Evolutionary conservation across 441 rosid species (phyloP).

Genomic region (Bocquillonia castaneifolia): DNA sequence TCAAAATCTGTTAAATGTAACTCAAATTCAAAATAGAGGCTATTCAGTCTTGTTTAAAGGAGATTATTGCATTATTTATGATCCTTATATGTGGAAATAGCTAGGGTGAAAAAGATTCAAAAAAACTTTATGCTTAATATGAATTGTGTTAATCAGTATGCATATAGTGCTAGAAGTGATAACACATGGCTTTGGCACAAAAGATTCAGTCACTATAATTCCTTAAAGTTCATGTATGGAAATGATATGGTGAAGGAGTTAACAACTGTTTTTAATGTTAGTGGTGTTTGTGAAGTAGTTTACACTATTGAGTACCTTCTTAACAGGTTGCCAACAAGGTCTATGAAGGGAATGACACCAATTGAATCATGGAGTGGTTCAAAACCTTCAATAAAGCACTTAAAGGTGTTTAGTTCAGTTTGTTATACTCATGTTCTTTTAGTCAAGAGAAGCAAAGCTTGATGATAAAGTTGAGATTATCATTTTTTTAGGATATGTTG

Average conservation of each 20-base stretch:
- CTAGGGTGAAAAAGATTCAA: neutral
- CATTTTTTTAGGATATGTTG: neutral
- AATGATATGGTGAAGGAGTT: too few relatives aligned
- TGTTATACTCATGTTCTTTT: neutral
- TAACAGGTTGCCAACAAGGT: neutral
- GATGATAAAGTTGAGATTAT: neutral
- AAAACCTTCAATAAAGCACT: neutral
- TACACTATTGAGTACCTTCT: neutral
- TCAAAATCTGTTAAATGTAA: neutral
- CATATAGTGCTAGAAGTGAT: neutral
- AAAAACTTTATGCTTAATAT: neutral
- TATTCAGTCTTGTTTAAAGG: neutral
- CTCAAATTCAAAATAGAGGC: neutral
- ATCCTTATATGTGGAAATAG: neutral
- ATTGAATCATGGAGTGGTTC: neutral
- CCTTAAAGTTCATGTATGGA: neutral
- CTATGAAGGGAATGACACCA: neutral
- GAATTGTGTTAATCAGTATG: neutral
- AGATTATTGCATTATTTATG: neutral
- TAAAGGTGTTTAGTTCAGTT: neutral
- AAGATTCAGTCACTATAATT: neutral
- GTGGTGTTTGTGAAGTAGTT: too few relatives aligned
- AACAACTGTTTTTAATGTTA: too few relatives aligned
- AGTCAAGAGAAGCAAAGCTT: neutral
- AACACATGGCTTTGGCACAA: neutral